A percentile compares a stretch with the other conserved stretches of the same genome.
phyloP scores from a whole-genome alignment of 345 rosid genomes.

The Citrus maxima region DNA sequence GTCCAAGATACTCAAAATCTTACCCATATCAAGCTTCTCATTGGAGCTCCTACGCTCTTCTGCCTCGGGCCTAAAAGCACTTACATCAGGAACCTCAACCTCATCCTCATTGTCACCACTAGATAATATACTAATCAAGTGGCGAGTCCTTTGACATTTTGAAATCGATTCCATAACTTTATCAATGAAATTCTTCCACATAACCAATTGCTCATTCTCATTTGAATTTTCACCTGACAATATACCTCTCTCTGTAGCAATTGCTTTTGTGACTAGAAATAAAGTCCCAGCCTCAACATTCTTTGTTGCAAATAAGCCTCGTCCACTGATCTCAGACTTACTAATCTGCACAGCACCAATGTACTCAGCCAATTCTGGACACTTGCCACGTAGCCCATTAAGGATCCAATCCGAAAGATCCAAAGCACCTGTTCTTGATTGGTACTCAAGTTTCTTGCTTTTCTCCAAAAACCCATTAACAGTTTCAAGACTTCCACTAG shows the following conservation, averaged over 20 bases:
- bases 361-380: conserved; percentile 74
- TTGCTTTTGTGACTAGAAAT: conserved; percentile 64
- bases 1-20: conserved; percentile 69
- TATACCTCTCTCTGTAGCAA: conserved; percentile 77
- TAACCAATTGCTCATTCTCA: conserved; percentile 60
- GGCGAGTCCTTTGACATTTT: conserved; percentile 40
- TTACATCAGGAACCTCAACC: conserved; percentile 55
- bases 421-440: conserved; percentile 70
- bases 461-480: conserved; percentile 59
- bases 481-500: conserved; percentile 45
- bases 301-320: conserved; percentile 77
- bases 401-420: conserved; percentile 85
- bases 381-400: conserved; percentile 52
- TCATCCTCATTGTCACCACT: conserved; percentile 53
- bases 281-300: conserved; percentile 57
- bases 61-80: conserved; percentile 53
- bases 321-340: conserved; percentile 69
- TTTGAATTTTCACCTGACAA: conserved; percentile 46
- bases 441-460: conserved; percentile 70
- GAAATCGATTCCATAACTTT: conserved; percentile 44
- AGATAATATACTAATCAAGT: conserved; percentile 47
- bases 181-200: conserved; percentile 80
- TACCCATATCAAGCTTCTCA: conserved; percentile 34
- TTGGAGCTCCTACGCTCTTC: conserved; percentile 20
- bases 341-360: conserved; percentile 52